Evolutionary conservation across 768 basidiomycete genomes (phyloP).

Genomic region (Saitozyma sp.): DNA sequence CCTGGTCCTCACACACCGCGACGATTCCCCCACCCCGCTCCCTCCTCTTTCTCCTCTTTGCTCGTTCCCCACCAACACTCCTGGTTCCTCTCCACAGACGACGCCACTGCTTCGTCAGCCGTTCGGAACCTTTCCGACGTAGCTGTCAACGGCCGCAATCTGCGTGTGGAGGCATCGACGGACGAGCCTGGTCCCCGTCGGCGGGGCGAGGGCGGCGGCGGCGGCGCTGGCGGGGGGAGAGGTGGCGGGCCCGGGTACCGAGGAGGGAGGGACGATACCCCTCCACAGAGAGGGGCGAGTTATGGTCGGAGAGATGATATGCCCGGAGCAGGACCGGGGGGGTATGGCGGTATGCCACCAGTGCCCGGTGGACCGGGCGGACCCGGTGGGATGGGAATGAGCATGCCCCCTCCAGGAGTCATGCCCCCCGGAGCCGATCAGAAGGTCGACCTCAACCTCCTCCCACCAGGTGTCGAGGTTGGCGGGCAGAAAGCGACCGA

Average conservation of each 20-base stretch:
- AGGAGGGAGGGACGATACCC: slow-evolving; percentile 17
- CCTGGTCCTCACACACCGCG: neutral
- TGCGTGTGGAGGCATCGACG: slow-evolving; percentile 77
- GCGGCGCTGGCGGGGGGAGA: slow-evolving; percentile 17
- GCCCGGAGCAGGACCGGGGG: neutral
- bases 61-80: neutral
- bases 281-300: slow-evolving; percentile 11
- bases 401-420: slow-evolving; percentile 2
- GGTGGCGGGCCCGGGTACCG: slow-evolving; percentile 20
- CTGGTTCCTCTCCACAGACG: slow-evolving; percentile 59
- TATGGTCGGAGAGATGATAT: slow-evolving; percentile 10
- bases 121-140: slow-evolving; percentile 93
- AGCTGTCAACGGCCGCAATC: slow-evolving; percentile 85
- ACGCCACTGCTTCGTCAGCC: slow-evolving; percentile 91
- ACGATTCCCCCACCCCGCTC: too few relatives aligned
- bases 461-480: slow-evolving; percentile 76
- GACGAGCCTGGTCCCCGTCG: slow-evolving; percentile 41
- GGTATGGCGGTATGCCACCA: neutral
- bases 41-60: neutral
- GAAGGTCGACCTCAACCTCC: slow-evolving; percentile 56
- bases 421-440: slow-evolving; percentile 5
- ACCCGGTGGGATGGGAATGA: neutral
- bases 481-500: slow-evolving; percentile 74
- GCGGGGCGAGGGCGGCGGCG: slow-evolving; percentile 13
- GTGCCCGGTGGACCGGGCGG: slow-evolving; percentile 2